phyloP scores from a whole-genome alignment of 495 filamentous ascomycete genomes.

The Podospora tetraspora region DNA sequence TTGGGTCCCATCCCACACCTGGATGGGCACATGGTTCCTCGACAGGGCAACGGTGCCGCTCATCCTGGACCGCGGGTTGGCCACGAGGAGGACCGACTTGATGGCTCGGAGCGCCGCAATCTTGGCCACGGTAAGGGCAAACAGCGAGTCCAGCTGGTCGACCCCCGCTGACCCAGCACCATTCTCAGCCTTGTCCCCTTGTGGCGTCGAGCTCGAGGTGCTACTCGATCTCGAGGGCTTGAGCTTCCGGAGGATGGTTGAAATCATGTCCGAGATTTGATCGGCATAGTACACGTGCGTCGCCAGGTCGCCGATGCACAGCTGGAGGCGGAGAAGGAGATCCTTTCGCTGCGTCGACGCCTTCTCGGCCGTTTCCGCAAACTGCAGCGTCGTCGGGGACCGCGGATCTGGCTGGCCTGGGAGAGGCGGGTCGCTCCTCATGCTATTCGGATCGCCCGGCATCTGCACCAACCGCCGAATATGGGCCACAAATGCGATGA shows the following conservation, averaged over 20 bases:
- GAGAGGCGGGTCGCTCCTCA: slow-evolving; percentile 26
- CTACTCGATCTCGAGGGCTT: slow-evolving; percentile 53
- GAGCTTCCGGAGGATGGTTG: slow-evolving; percentile 67
- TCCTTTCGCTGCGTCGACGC: slow-evolving; percentile 38
- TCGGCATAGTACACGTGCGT: slow-evolving; percentile 93
- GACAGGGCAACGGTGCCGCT: slow-evolving; percentile 57
- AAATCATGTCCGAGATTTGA: slow-evolving; percentile 87
- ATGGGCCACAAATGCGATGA: slow-evolving; percentile 74
- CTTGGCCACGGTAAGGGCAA: slow-evolving; percentile 68
- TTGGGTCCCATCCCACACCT: slow-evolving; percentile 87
- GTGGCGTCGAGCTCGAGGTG: slow-evolving; percentile 34
- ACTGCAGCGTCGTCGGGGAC: slow-evolving; percentile 22
- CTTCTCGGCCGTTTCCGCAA: slow-evolving; percentile 24
- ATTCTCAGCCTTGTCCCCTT: slow-evolving; percentile 37
- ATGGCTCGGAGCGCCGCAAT: slow-evolving; percentile 72
- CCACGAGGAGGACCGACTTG: slow-evolving; percentile 72
- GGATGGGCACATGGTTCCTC: slow-evolving; percentile 65
- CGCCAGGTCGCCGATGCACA: slow-evolving; percentile 77
- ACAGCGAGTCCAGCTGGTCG: slow-evolving; percentile 53
- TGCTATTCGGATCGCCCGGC: slow-evolving; percentile 44
- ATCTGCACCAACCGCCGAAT: slow-evolving; percentile 67
- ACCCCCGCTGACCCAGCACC: slow-evolving; percentile 25
- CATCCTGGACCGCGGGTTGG: slow-evolving; percentile 59
- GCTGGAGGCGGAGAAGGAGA: slow-evolving; percentile 61
- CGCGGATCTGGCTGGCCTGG: slow-evolving; percentile 27